Conservation (phyloP, 23 red algal species). For the Gracilaria vermiculophylla region DNA sequence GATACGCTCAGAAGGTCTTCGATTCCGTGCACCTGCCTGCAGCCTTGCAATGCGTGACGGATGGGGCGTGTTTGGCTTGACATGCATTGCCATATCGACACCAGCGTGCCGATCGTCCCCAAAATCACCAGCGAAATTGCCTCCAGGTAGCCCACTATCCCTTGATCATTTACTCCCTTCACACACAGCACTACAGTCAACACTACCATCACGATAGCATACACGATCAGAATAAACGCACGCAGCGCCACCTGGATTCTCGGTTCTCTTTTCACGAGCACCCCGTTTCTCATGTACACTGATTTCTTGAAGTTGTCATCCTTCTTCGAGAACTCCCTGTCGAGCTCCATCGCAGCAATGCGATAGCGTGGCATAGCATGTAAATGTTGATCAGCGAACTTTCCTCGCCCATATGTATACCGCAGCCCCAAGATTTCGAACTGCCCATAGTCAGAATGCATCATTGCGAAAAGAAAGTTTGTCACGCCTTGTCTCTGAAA, state of each 20-base stretch:
- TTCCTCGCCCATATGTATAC: neutral
- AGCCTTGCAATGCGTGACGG: neutral
- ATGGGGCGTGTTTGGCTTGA: neutral
- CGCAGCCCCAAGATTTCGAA: neutral
- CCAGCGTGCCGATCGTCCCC: neutral
- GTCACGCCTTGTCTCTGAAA: neutral
- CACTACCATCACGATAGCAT: neutral
- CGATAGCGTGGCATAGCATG: neutral
- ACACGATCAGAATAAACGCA: neutral
- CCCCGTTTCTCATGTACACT: conserved; percentile 1
- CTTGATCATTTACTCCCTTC: neutral
- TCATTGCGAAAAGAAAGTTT: neutral
- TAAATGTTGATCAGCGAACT: neutral
- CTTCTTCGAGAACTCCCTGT: neutral
- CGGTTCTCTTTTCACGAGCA: neutral
- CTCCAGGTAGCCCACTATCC: neutral
- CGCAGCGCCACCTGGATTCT: neutral
- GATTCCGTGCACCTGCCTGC: neutral
- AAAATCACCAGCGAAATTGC: neutral
- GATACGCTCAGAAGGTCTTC: neutral
- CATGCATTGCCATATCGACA: conserved; percentile 1
- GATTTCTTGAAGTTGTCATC: neutral
- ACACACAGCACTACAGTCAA: neutral
- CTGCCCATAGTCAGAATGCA: conserved; percentile 19
- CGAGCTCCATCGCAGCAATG: neutral